These are phyloP conservation scores for Malassezia slooffiae DNA, from an alignment of 1,284 basidiomycete genomes.

Conservation along the genomic window DNA sequence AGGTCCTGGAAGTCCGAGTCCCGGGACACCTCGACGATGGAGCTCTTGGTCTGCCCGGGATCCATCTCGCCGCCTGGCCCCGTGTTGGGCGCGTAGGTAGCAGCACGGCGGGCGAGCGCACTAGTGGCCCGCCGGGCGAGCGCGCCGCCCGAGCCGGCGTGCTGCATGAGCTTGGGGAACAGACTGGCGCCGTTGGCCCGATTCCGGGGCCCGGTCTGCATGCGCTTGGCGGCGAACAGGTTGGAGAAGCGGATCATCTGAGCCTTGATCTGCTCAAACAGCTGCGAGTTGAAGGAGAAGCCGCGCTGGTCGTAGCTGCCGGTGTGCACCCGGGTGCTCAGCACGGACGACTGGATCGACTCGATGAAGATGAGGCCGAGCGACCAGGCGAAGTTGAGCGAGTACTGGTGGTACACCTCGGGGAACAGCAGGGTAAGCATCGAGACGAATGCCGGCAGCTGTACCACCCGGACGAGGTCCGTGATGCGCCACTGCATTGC, in stretches of 20 bases:
- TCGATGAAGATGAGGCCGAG: slow-evolving; percentile 65
- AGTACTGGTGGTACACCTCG: slow-evolving; percentile 64
- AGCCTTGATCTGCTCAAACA: too few relatives aligned
- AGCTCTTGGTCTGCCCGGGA: slow-evolving; percentile 8
- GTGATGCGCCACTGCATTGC: slow-evolving; percentile 56
- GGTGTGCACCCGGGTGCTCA: slow-evolving; percentile 66
- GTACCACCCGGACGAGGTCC: slow-evolving; percentile 69
- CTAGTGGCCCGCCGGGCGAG: not conserved
- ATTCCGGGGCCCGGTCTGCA: too few relatives aligned
- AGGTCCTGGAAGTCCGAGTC: slow-evolving; percentile 16
- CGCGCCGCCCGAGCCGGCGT: not conserved
- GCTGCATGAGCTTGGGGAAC: too few relatives aligned
- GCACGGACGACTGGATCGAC: slow-evolving; percentile 65
- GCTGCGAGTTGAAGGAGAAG: not conserved
- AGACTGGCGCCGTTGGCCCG: too few relatives aligned
- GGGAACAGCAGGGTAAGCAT: slow-evolving; percentile 80
- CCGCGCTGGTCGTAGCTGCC: slow-evolving; percentile 57
- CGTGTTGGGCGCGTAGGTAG: slow-evolving; percentile 42
- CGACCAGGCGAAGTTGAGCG: slow-evolving; percentile 79
- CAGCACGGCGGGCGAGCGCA: too few relatives aligned
- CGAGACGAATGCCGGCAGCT: slow-evolving; percentile 64
- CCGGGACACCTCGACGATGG: slow-evolving; percentile 19
- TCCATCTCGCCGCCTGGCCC: slow-evolving; percentile 33
- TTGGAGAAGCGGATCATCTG: not conserved
- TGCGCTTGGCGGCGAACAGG: too few relatives aligned